These are phyloP conservation scores for Rhodotorula mucilaginosa DNA, from an alignment of 1,284 basidiomycete genomes.

Conservation along the genomic window DNA sequence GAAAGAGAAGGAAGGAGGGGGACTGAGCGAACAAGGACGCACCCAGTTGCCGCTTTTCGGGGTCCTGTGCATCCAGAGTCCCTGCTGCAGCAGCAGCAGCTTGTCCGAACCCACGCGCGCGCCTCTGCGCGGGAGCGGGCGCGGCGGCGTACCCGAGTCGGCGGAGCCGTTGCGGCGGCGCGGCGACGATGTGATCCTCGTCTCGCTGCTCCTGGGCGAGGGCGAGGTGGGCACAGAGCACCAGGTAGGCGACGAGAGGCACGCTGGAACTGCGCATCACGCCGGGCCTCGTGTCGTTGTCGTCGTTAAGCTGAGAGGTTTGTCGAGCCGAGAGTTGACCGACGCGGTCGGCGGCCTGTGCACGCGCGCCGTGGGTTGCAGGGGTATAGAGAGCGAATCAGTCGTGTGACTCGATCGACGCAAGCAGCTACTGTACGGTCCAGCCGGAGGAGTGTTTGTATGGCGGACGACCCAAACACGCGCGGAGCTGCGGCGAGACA, in stretches of 20 bases:
- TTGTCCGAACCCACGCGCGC: conserved; percentile 2
- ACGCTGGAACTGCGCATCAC: not conserved
- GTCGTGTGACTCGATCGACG: no score
- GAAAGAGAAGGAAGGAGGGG: not conserved
- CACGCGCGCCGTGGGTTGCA: no score
- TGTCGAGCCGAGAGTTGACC: no score
- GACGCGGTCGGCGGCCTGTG: no score
- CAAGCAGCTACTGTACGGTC: no score
- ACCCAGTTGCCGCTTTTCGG: not conserved
- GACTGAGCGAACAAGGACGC: not conserved
- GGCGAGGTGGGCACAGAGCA: not conserved
- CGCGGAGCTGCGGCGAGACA: no score
- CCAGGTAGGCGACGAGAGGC: not conserved
- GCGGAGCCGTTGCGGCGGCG: conserved; percentile 4
- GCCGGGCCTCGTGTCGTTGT: not conserved
- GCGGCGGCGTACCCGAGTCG: conserved; percentile 8
- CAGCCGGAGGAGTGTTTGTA: no score
- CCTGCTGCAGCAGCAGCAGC: no score
- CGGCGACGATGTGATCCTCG: not conserved
- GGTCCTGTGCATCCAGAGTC: not conserved
- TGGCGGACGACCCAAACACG: no score
- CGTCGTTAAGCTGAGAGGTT: no score
- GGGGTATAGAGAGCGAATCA: no score
- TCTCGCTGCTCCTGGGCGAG: not conserved
- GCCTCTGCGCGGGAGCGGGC: not conserved